Evolutionary conservation across 768 basidiomycete species (phyloP), one percentile per base, ranked within the genome.

Genomic region (Boletus tylopilopsis): DNA sequence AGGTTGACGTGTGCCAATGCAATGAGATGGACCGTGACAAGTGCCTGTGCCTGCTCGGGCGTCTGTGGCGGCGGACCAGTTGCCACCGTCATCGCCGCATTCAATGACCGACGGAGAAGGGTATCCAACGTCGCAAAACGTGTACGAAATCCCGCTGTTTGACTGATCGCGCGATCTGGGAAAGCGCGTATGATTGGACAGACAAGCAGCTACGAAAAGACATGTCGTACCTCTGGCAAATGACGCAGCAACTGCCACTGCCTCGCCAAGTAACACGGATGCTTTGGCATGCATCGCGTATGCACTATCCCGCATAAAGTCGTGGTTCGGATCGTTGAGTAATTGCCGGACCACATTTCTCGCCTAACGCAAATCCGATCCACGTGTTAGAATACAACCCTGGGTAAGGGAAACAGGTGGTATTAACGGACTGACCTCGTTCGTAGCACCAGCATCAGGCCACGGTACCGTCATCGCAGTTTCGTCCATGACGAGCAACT

Each of bases 101-200:
- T 45, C 22, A 52, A 42, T 34, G 50, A 62, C 2, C 59, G 58
- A 5, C 75, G 73, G 32, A 81, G 75, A 39, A 80, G 68, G 27
- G 66, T 60, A 51, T 78, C 75, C 47, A 80, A 62, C 3, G 71
- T 73, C 35, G 68, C 68, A 19, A 81, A 79, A 7, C 73, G 71
- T 13, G 67, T 61, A 22, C 67, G 67, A 47, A 78, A 78, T 5
- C 70, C 64, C 47, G 73, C 63, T 23, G 69, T 67, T 48, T 80
- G 78, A 25, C 71, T 61, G 36, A 68, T 63, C 9, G 69, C 60
- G 58, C 71, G 71, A 43, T 75, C 79, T 80, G 40, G 10, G 54
- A 22, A 43, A 41, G 10, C 27, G 11, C n/a, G n/a, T n/a, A n/a
- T 8, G 7, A n/a, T 19, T 4, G 30, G n/a, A 13, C 9, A 13